Evolutionary conservation across 176 grass and related monocot species (phyloP).

Genomic region (Bothriochloa decipiens): DNA sequence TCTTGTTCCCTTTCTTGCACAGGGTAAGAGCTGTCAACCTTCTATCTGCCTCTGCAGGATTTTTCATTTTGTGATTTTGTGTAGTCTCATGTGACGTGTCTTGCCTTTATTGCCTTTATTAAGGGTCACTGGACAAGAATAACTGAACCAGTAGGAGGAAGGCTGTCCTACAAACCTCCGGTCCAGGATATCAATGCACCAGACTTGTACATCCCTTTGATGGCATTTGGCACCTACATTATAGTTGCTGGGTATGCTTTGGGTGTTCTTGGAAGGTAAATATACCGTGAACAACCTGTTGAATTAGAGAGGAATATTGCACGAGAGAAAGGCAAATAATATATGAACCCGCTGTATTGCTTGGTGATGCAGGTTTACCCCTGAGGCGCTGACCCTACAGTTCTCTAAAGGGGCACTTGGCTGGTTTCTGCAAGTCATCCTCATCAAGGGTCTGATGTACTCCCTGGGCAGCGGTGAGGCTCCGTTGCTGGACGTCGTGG

Average conservation of each 20-base stretch:
- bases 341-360: background rate
- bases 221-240: slow-evolving; percentile 81
- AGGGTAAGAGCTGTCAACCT: slow-evolving; percentile 47
- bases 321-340: background rate
- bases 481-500: slow-evolving; percentile 67
- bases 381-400: slow-evolving; percentile 75
- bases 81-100: background rate
- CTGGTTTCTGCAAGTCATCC: slow-evolving; percentile 68
- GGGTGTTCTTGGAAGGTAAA: slow-evolving; percentile 64
- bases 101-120: slow-evolving; percentile 32
- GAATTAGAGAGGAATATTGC: background rate
- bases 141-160: slow-evolving; percentile 81
- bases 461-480: slow-evolving; percentile 65
- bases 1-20: slow-evolving; percentile 86
- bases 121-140: slow-evolving; percentile 93
- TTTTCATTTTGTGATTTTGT: background rate
- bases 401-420: slow-evolving; percentile 70
- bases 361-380: slow-evolving; percentile 69
- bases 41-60: background rate
- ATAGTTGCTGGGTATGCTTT: slow-evolving; percentile 61
- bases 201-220: slow-evolving; percentile 86
- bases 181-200: slow-evolving; percentile 91
- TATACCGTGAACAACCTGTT: background rate
- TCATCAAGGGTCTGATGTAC: slow-evolving; percentile 68
- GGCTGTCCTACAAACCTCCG: slow-evolving; percentile 75